These are phyloP conservation scores for Cordyceps fumosorosea DNA, from an alignment of 2,329 filamentous ascomycete species.

Conservation along the genomic window DNA sequence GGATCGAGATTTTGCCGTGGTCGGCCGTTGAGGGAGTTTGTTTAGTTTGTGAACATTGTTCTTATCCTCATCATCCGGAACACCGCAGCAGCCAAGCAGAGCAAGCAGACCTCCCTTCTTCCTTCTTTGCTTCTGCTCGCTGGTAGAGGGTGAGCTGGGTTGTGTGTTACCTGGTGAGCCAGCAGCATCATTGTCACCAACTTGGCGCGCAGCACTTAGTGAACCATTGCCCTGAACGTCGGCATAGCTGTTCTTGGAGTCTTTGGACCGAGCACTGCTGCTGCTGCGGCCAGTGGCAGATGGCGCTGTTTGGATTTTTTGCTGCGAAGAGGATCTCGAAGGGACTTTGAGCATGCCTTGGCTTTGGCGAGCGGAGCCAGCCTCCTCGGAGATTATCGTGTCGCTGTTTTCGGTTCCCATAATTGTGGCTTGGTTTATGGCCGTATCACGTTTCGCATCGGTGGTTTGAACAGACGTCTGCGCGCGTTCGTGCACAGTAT, in stretches of 20 bases:
- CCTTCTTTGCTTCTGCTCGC: slow-evolving; percentile 47
- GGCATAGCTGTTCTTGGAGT: slow-evolving; percentile 57
- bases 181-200: slow-evolving; percentile 45
- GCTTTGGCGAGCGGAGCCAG: slow-evolving; percentile 40
- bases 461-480: slow-evolving; percentile 21
- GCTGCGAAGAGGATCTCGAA: slow-evolving; percentile 55
- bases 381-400: slow-evolving; percentile 35
- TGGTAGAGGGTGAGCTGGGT: slow-evolving; percentile 44
- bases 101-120: slow-evolving; percentile 48
- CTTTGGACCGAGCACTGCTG: slow-evolving; percentile 58
- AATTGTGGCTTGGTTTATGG: slow-evolving; percentile 26
- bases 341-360: slow-evolving; percentile 51
- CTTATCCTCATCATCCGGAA: slow-evolving; percentile 50
- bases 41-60: slow-evolving; percentile 53
- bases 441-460: slow-evolving; percentile 30
- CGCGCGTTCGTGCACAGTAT: slow-evolving; percentile 27
- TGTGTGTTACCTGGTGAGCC: slow-evolving; percentile 44
- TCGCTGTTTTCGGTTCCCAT: slow-evolving; percentile 38
- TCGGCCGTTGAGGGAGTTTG: slow-evolving; percentile 47
- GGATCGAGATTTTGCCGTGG: slow-evolving; percentile 48
- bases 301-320: slow-evolving; percentile 51
- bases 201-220: slow-evolving; percentile 57
- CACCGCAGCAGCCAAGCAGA: slow-evolving; percentile 61
- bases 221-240: slow-evolving; percentile 60
- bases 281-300: slow-evolving; percentile 55